Base-by-base conservation (phyloP, 192 early-diverging fungal genomes). In the Coemansia sp. region DNA sequence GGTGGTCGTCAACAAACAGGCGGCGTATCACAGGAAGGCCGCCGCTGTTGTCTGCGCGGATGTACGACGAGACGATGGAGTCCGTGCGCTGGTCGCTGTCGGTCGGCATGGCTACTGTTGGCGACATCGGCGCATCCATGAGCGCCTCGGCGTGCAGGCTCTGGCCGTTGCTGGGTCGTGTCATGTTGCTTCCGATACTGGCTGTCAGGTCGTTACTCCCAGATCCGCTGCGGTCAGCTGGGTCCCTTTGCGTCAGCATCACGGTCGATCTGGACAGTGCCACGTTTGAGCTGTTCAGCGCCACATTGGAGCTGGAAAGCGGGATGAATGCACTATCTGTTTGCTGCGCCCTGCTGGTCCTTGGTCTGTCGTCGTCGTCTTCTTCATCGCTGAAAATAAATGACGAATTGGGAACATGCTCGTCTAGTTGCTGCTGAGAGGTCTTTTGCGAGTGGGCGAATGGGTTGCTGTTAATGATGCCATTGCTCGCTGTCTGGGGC, bases 111-210 rank as follows among this genome's bases (percentile, higher is more conserved):
- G 40, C 48, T 13, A 28, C 49, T 21, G 34, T 29, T 7, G 53
- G 34, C 48, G 48, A 51, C 25, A 13, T 26, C 48, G 21, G 12
- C 2, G 29, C 18, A 16, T 68, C 68, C 45, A 33, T 46, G 4
- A 80, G 72, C 2, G 63, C 66, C 46, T 71, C 77, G 0, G 67
- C 71, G 23, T 73, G 72, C 18, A 80, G 49, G 21, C 77, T 80
- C 26, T 68, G 77, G 3, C 77, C 77, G 31, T 57, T 57, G 53
- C 77, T 80, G 15, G 57, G 70, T 20, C 72, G 67, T 20, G 70
- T 63, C 28, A 64, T 72, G 40, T 59, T 69, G 21, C 48, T 48
- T 13, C 43, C 59, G 40, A 66, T 68, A 59, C 55, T 67, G 1
- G 68, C 64, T 57, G 63, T 21, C 9, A 42, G 42, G 7, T 46